These are phyloP conservation scores for Metschnikowia lachancei DNA, from an alignment of 805 yeast species.

Conservation along the genomic window DNA sequence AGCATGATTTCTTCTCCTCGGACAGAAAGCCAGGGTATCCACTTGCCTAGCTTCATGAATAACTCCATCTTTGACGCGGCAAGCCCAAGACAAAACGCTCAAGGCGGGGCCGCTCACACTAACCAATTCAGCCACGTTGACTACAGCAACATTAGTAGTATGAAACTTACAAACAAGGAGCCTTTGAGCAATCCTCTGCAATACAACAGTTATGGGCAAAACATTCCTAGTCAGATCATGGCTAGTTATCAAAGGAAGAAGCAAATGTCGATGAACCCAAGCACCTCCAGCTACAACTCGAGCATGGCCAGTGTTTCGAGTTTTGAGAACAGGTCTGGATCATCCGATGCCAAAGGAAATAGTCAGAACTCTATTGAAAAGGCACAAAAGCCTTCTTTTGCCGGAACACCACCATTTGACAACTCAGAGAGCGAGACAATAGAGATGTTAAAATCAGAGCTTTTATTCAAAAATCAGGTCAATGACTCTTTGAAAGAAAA, in stretches of 20 bases:
- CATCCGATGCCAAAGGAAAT: constrained; percentile 13
- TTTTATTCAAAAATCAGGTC: constrained; percentile 53
- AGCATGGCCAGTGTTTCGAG: constrained; percentile 7
- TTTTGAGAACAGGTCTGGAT: constrained; percentile 11
- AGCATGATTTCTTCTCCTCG: constrained; percentile 10
- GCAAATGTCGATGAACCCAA: constrained; percentile 24
- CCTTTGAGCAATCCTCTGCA: constrained; percentile 7
- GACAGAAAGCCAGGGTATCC: constrained; percentile 15
- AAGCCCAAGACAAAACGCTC: constrained; percentile 6
- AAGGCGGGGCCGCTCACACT: not conserved
- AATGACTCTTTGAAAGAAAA: constrained; percentile 37
- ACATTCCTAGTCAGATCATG: constrained; percentile 6
- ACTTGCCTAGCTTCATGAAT: constrained; percentile 21
- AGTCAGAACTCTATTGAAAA: constrained; percentile 3
- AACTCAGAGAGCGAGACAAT: constrained; percentile 10
- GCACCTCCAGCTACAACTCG: constrained; percentile 34
- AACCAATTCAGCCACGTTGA: constrained; percentile 11
- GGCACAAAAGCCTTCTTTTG: constrained; percentile 1
- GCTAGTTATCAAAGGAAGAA: constrained; percentile 12
- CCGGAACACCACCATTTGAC: constrained; percentile 3
- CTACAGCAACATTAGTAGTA: constrained; percentile 9
- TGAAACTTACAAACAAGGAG: constrained; percentile 10
- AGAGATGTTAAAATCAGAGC: constrained; percentile 47
- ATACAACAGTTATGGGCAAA: constrained; percentile 7
- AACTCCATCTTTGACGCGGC: constrained; percentile 10